Base-by-base conservation (phyloP, 2,329 filamentous ascomycete genomes). In the Ophiostoma quercus region DNA sequence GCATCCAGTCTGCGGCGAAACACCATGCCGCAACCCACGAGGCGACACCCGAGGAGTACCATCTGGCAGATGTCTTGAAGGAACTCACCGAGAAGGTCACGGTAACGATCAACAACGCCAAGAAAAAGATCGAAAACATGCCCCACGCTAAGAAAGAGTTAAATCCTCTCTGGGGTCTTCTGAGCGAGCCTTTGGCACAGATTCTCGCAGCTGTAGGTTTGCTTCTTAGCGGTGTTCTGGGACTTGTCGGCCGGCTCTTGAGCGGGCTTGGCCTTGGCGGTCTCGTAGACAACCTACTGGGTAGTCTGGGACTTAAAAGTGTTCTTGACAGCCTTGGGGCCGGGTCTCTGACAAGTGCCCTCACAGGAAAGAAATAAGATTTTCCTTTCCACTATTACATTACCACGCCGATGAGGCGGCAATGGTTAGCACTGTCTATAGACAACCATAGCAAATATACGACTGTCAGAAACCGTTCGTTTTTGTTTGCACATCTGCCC, bases 61-160 rank as follows among this genome's bases (percentile, higher is more conserved):
- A 88, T 71, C 87, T 97, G 19, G 93, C 94, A 4, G 92, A 97
- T 71, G 82, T 89, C 11, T 86, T 97, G 74, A 96, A 96, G 83
- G 92, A 92, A 81, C 84, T 97, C 71, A 94, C 93, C 0, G 89
- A 89, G 25, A 89, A 87, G 34, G 91, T 97, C 29, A 89, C 91
- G 66, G 88, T 89, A 75, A 92, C 90, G 32, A 94, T 97, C 74
- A 93, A 97, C 77, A 89, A 90, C 73, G 91, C 91, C 34, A 95
- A 94, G 87, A 91, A 90, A 82, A 97, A 92, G 83, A 91, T 97
- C 72, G 88, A 91, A 76, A 91, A 92, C 77, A 95, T 97, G 91
- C 93, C 94, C 6, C 91, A 96, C 74, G 94, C 92, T 62, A 96
- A 97, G 89, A 94, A 96, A 85, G 89, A 94, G 83, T 85, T 97